Percentiles rank a stretch among this genome's conserved stretches.
Conservation (phyloP, 1,284 basidiomycete species). For the Moniliella sp. region DNA sequence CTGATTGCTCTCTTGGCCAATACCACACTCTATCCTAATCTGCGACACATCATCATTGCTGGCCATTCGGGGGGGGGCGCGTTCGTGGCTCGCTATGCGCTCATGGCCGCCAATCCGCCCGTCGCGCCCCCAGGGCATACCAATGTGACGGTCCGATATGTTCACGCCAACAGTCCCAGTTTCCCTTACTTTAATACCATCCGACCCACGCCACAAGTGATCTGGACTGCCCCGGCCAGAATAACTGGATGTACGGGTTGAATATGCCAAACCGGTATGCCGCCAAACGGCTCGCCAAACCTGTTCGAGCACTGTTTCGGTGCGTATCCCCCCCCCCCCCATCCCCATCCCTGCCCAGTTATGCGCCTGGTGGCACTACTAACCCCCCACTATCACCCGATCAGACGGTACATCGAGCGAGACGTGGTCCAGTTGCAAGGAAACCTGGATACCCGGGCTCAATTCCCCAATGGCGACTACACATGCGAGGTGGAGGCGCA, state of each 20-base stretch:
- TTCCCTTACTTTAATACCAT: not conserved
- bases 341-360: too few species aligned
- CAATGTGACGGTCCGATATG: not conserved
- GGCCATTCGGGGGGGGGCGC: slow-evolving; percentile 1
- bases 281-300: not conserved
- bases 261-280: not conserved
- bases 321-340: too few species aligned
- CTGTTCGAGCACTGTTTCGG: not conserved
- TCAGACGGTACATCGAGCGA: too few species aligned
- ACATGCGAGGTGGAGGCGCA: too few species aligned
- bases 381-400: too few species aligned
- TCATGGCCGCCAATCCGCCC: too few species aligned
- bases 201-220: not conserved
- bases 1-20: not conserved
- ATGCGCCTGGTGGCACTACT: too few species aligned
- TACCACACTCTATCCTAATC: not conserved
- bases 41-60: not conserved
- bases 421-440: too few species aligned
- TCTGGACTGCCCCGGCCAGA: not conserved
- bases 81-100: slow-evolving; percentile 1
- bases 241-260: slow-evolving; percentile 1
- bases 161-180: slow-evolving; percentile 1
- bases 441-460: too few species aligned
- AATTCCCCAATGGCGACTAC: too few species aligned
- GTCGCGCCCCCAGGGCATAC: not conserved